phyloP scores from a whole-genome alignment of 768 basidiomycete genomes.

The Porphyrellus cyaneotinctus region DNA sequence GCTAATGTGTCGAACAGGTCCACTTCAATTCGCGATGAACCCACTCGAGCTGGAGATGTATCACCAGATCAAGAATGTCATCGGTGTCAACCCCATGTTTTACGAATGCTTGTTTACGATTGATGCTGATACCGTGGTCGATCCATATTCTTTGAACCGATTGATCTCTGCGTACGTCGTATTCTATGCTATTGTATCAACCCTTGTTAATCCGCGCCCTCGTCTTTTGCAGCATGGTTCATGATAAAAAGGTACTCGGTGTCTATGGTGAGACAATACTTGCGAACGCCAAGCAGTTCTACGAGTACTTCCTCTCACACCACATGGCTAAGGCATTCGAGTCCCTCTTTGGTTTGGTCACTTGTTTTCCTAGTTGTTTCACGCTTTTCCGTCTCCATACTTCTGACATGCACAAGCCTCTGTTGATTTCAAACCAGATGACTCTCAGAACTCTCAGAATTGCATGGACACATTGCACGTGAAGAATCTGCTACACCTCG shows the following conservation, averaged over 20 bases:
- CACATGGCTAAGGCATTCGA: constrained; percentile 99
- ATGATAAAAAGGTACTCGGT: constrained; percentile 90
- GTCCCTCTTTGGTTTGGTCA: constrained; percentile 93
- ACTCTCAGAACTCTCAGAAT: constrained; percentile 92
- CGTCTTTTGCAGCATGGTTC: constrained; percentile 73
- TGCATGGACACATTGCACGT: constrained; percentile 96
- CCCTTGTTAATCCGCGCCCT: not conserved
- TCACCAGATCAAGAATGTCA: constrained; percentile 99
- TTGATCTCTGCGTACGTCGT: constrained; percentile 84
- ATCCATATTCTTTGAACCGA: constrained; percentile 82
- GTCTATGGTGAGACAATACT: constrained; percentile 95
- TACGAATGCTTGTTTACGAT: constrained; percentile 95
- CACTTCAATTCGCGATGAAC: constrained; percentile 95
- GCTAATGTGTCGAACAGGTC: constrained; percentile 49
- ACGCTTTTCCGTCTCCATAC: constrained; percentile 94
- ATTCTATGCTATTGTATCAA: not conserved
- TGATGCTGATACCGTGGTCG: constrained; percentile 93
- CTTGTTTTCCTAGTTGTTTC: constrained; percentile 98
- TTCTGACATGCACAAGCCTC: constrained; percentile 91
- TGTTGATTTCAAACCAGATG: constrained; percentile 88
- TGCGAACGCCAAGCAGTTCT: constrained; percentile 93
- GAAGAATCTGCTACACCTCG: constrained; percentile 96
- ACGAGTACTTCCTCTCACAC: constrained; percentile 99
- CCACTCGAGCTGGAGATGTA: constrained; percentile 97
- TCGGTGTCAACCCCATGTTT: constrained; percentile 97